These are phyloP conservation scores for Canavalia gladiata DNA, from an alignment of 306 rosid species.

Conservation along the genomic window DNA sequence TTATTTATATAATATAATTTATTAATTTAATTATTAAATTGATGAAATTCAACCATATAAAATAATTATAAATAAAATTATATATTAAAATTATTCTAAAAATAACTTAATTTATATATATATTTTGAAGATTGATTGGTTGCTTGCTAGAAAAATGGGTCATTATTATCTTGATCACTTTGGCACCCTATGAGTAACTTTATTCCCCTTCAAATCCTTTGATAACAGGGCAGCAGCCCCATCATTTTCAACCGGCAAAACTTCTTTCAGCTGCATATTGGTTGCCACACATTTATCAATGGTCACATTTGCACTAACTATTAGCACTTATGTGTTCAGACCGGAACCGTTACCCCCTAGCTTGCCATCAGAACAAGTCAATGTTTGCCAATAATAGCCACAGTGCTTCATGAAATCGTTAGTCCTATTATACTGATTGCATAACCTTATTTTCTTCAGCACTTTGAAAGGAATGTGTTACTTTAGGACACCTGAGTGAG, in stretches of 20 bases:
- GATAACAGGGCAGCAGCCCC: neutral
- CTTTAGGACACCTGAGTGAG: too few relatives aligned
- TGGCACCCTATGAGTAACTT: neutral
- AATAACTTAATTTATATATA: too few relatives aligned
- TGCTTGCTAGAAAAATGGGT: neutral
- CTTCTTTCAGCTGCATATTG: neutral
- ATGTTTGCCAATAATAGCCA: constrained; percentile 12
- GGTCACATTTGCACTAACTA: constrained; percentile 11
- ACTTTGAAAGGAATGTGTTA: neutral
- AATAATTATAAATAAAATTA: too few relatives aligned
- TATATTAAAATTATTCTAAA: too few relatives aligned
- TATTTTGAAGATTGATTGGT: neutral
- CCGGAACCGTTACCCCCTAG: neutral
- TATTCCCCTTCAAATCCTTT: neutral
- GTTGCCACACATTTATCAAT: constrained; percentile 33
- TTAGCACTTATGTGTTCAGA: neutral
- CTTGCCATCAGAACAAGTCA: neutral
- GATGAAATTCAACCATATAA: too few relatives aligned
- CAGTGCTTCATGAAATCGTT: neutral
- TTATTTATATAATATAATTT: too few relatives aligned
- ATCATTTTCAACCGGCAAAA: neutral
- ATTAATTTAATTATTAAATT: too few relatives aligned
- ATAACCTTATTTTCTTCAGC: neutral
- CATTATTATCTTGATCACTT: neutral
- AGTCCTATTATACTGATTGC: neutral